Conservation (phyloP, 2,329 filamentous ascomycete genomes). For the Aureobasidium musti region DNA sequence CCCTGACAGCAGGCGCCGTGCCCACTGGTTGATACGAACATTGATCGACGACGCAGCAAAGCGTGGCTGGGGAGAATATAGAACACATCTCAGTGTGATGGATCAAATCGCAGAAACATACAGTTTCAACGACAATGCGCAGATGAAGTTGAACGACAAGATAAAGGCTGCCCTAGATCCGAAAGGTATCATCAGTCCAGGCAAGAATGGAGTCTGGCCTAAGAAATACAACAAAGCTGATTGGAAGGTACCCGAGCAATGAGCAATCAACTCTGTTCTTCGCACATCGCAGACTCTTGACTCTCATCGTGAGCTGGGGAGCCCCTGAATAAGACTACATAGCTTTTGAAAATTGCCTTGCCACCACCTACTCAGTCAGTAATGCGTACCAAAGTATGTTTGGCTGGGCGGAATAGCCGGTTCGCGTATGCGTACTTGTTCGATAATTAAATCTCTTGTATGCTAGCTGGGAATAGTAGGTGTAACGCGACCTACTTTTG, state of each 20-base stretch:
- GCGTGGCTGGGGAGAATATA: constrained; percentile 51
- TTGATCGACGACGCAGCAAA: constrained; percentile 47
- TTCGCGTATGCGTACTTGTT: too few species aligned
- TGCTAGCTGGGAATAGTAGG: too few species aligned
- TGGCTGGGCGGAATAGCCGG: too few species aligned
- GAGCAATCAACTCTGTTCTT: background rate
- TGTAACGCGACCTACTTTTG: too few species aligned
- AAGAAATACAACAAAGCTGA: constrained; percentile 23
- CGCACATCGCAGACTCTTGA: background rate
- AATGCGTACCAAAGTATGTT: too few species aligned
- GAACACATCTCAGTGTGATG: constrained; percentile 51
- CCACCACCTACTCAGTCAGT: too few species aligned
- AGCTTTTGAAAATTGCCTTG: too few species aligned
- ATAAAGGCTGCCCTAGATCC: constrained; percentile 54
- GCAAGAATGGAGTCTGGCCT: constrained; percentile 52
- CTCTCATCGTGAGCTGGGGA: too few species aligned
- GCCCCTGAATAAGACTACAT: too few species aligned
- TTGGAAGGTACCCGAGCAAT: constrained; percentile 11
- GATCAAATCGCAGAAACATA: constrained; percentile 52
- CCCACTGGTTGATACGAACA: constrained; percentile 44
- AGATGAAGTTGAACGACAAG: constrained; percentile 49
- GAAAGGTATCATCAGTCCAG: constrained; percentile 52
- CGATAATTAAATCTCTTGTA: too few species aligned
- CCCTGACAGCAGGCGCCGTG: constrained; percentile 43
- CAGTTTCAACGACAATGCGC: constrained; percentile 46